These are phyloP conservation scores for Rhypophila decipiens DNA, from an alignment of 495 filamentous ascomycete genomes.

Conservation along the genomic window DNA sequence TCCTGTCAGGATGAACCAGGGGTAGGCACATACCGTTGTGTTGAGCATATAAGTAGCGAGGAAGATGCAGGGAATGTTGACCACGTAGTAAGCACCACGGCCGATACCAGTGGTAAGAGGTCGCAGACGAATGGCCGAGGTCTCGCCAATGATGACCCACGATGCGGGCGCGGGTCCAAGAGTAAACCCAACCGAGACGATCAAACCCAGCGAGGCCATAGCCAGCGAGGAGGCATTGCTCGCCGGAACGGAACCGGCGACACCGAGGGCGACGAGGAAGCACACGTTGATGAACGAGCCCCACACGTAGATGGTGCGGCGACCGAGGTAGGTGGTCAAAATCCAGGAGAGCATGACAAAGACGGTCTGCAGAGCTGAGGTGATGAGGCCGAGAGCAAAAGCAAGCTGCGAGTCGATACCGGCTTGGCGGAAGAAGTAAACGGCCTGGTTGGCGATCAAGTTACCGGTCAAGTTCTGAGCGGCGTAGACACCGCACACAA, in stretches of 20 bases:
- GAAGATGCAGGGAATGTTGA: slow-evolving; percentile 50
- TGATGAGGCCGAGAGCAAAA: slow-evolving; percentile 43
- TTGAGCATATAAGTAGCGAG: slow-evolving; percentile 46
- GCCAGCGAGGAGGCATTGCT: slow-evolving; percentile 33
- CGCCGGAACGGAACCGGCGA: slow-evolving; percentile 36
- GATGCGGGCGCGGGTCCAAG: slow-evolving; percentile 48
- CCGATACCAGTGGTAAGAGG: slow-evolving; percentile 52
- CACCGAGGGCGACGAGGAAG: slow-evolving; percentile 37
- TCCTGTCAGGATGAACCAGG: neutral
- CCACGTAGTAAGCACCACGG: slow-evolving; percentile 46
- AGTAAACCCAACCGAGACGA: slow-evolving; percentile 49
- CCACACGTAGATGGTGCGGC: slow-evolving; percentile 42
- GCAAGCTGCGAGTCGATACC: slow-evolving; percentile 30
- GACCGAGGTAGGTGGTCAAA: slow-evolving; percentile 38
- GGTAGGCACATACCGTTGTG: slow-evolving; percentile 19
- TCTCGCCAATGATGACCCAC: slow-evolving; percentile 54
- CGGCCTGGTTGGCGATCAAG: slow-evolving; percentile 33
- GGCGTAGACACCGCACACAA: slow-evolving; percentile 41
- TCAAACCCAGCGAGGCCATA: slow-evolving; percentile 48
- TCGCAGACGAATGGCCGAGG: slow-evolving; percentile 49
- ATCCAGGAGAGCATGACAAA: slow-evolving; percentile 51
- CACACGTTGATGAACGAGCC: slow-evolving; percentile 34
- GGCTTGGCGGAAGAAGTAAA: slow-evolving; percentile 30
- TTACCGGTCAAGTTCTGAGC: slow-evolving; percentile 29
- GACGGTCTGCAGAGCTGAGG: slow-evolving; percentile 43